phyloP scores from a whole-genome alignment of 2,329 filamentous ascomycete species.

The Fusarium sterilihyphosum region DNA sequence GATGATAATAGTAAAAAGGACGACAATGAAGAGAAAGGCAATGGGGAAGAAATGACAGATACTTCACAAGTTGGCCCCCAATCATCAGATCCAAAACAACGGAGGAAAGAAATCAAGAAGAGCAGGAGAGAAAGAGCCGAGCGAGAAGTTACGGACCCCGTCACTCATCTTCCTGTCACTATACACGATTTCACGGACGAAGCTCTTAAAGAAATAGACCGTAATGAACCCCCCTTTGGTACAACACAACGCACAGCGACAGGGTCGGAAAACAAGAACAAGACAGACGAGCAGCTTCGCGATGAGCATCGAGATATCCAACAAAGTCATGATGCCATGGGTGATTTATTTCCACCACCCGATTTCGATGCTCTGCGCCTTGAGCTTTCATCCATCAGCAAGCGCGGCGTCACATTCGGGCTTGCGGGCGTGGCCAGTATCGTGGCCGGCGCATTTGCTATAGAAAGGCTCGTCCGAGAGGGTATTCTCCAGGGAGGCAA shows the following conservation, averaged over 20 bases:
- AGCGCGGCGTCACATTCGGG: slow-evolving; percentile 49
- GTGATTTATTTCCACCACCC: slow-evolving; percentile 59
- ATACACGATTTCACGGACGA: slow-evolving; percentile 76
- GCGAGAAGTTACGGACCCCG: slow-evolving; percentile 75
- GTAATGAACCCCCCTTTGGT: slow-evolving; percentile 48
- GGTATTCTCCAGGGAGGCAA: slow-evolving; percentile 9
- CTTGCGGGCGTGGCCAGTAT: slow-evolving; percentile 50
- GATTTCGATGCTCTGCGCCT: slow-evolving; percentile 55
- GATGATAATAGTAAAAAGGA: slow-evolving; percentile 9
- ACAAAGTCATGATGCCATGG: slow-evolving; percentile 53
- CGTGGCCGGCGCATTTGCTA: slow-evolving; percentile 40
- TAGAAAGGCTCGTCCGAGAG: slow-evolving; percentile 34
- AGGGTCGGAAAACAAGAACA: slow-evolving; percentile 50
- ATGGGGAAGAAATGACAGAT: slow-evolving; percentile 41
- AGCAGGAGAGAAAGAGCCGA: slow-evolving; percentile 56
- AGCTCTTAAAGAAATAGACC: slow-evolving; percentile 58
- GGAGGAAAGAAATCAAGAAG: slow-evolving; percentile 60
- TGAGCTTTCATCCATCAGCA: slow-evolving; percentile 47
- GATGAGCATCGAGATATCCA: slow-evolving; percentile 51
- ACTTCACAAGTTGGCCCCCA: slow-evolving; percentile 51
- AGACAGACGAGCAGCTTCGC: slow-evolving; percentile 52
- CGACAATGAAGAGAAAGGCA: not conserved
- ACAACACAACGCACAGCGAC: slow-evolving; percentile 51
- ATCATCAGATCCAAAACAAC: slow-evolving; percentile 56
- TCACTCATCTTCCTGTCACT: slow-evolving; percentile 74